Base-by-base conservation (phyloP, 225 moss, liverwort and hornwort species). In the Ulota crispa region DNA sequence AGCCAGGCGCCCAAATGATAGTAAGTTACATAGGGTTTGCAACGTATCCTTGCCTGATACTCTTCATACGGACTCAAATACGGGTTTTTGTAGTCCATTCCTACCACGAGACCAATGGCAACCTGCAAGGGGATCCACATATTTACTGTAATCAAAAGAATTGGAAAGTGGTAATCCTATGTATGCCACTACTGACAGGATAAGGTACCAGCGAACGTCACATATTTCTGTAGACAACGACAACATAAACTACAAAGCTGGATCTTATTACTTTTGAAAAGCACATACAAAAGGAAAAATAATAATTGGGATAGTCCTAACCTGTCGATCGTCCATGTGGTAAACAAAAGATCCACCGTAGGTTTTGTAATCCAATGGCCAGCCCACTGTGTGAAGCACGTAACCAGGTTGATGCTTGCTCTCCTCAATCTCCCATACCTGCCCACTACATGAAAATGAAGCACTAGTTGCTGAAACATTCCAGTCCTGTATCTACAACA, bases 361-460 rank as follows among this genome's bases (percentile, higher is more conserved):
- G 19, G 95, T 95, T 41, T 75, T 87, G 72, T 57, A 54, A 81
- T 95, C 83, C 69, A 95, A 81, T 45, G 95, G 95, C 92, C 92
- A 95, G 41, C 95, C 95, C 60, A 95, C 72, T 20, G 95, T 95
- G 78, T 95, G 95, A 66, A 95, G 87, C 57, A 89, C 87, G 78
- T 73, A 79, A 77, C 95, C 95, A 73, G 92, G 95, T 74, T 74
- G 85, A 86, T 95, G 93, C 80, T 91, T 91, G 81, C 81, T 85
- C 81, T 89, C 80, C 83, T 93, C 92, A 69, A 95, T 83, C 88
- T 95, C 95, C 95, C 95, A 95, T 9, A 95, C 92, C 95, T 95
- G 84, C 31, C 39, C 65, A 81, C 77, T 82, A 84, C 68, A 85
- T 76, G 60, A 34, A 80, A 74, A 73, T 26, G 30, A 82, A 80